Evolutionary conservation across 768 basidiomycete species (phyloP).

Genomic region (Leccinum variicolor): DNA sequence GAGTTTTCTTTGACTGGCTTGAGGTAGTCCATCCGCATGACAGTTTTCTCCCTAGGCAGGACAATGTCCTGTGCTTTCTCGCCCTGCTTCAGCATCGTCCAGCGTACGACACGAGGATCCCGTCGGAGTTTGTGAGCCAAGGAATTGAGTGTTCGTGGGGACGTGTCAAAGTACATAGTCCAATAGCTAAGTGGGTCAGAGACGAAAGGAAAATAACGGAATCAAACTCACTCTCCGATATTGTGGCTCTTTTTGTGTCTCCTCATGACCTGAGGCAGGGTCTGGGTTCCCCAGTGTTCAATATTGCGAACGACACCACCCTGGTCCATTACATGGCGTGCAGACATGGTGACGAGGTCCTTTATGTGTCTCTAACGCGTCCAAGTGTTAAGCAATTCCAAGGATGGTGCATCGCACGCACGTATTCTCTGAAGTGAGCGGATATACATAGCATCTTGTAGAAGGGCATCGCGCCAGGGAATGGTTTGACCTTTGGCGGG

Average conservation of each 20-base stretch:
- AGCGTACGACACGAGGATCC: constrained; percentile 82
- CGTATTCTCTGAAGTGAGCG: constrained; percentile 71
- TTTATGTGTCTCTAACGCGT: constrained; percentile 63
- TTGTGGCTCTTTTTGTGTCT: constrained; percentile 53
- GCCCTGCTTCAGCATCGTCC: constrained; percentile 77
- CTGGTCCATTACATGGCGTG: constrained; percentile 64
- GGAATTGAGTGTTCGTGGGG: constrained; percentile 61
- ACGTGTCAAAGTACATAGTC: constrained; percentile 88
- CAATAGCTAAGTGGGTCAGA: constrained; percentile 62
- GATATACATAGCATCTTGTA: constrained; percentile 87
- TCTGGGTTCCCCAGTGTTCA: constrained; percentile 68
- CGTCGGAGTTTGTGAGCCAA: constrained; percentile 67
- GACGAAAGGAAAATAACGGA: background rate
- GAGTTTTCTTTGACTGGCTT: constrained; percentile 19
- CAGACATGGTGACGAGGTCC: constrained; percentile 67
- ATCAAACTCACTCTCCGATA: constrained; percentile 69
- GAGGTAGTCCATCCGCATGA: constrained; percentile 28
- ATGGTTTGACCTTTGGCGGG: background rate
- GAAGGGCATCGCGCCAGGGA: constrained; percentile 60
- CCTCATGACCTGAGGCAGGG: constrained; percentile 73
- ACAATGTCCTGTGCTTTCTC: constrained; percentile 70
- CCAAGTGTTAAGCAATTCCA: background rate
- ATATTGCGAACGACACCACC: constrained; percentile 84
- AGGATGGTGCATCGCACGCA: constrained; percentile 32
- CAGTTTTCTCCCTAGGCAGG: constrained; percentile 43